Evolutionary conservation across 2,329 filamentous ascomycete genomes (phyloP), one percentile per base, ranked within the genome.

Genomic region (Colletotrichum sp.): DNA sequence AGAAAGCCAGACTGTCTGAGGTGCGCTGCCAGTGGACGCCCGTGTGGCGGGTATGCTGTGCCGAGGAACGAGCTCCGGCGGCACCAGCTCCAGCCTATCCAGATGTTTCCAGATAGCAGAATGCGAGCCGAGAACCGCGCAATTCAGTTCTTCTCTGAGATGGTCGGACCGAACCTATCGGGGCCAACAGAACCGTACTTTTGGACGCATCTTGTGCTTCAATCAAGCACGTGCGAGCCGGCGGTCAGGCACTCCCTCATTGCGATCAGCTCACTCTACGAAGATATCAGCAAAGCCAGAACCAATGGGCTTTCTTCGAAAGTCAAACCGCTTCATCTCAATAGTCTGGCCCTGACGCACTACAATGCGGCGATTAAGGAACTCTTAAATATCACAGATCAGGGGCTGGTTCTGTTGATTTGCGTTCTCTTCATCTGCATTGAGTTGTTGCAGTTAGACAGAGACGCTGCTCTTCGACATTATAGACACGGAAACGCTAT

Each of bases 21-120:
- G 75, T 92, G 90, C 79, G 86, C 86, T 29, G 88, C 86, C 72
- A 91, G 89, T 4, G 89, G 90, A n/a, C 87, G 90, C 67, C 87
- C 85, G 78, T 92, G 90, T 79, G 90, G 91, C 79, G 90, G 90
- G 75, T 92, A 92, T 75, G 22, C 36, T 11, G 55, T n/a, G 32
- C 80, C 82, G 13, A 78, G 84, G 27, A 80, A 82, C 7, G 77
- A 55, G 19, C 69, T 66, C 16, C 69, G 62, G 12, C 72, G 55
- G 32, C n/a, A 63, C 29, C 64, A 12, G 19, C 34, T 63, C 6
- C 30, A 62, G 13, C 39, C 34, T 22, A 49, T 52, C 27, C 16
- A 16, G 1, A 32, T 64, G 2, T 69, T 72, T 25, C 64, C 70
- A 9, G 44, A 44, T 22, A 49, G 12, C 55, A 30, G 6, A 15